These are phyloP conservation scores for Ogataea nitratoaversa DNA, from an alignment of 805 yeast genomes.

Conservation along the genomic window DNA sequence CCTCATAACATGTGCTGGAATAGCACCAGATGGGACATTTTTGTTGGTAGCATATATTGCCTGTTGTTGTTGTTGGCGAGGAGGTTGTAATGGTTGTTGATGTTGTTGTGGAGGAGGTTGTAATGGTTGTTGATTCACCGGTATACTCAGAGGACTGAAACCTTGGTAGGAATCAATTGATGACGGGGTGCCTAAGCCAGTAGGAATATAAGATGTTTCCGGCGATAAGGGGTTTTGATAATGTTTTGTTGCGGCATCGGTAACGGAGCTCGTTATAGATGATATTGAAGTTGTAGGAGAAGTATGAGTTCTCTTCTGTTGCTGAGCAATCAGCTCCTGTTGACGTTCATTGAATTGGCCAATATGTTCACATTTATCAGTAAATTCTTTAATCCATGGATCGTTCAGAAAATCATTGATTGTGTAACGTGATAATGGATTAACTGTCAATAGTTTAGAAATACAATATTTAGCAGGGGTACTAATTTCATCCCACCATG, in stretches of 20 bases:
- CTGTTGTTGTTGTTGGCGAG: too few species aligned
- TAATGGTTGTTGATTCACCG: not conserved
- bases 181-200: not conserved
- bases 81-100: too few species aligned
- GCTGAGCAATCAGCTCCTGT: constrained; percentile 12
- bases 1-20: constrained; percentile 15
- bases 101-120: too few species aligned
- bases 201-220: not conserved
- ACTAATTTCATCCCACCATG: constrained; percentile 89
- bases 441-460: constrained; percentile 61
- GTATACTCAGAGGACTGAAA: not conserved
- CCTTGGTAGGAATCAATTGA: not conserved
- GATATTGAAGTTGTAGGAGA: not conserved
- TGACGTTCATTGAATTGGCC: constrained; percentile 17
- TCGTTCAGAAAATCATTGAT: constrained; percentile 68
- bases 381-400: constrained; percentile 60
- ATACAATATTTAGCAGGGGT: constrained; percentile 68
- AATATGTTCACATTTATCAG: constrained; percentile 29
- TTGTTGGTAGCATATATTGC: not conserved
- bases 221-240: constrained; percentile 1
- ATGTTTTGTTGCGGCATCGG: not conserved
- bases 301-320: not conserved
- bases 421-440: constrained; percentile 62
- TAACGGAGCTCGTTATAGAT: not conserved
- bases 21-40: constrained; percentile 8